Conservation (phyloP, 805 yeast genomes). For the Lachancea sp. region DNA sequence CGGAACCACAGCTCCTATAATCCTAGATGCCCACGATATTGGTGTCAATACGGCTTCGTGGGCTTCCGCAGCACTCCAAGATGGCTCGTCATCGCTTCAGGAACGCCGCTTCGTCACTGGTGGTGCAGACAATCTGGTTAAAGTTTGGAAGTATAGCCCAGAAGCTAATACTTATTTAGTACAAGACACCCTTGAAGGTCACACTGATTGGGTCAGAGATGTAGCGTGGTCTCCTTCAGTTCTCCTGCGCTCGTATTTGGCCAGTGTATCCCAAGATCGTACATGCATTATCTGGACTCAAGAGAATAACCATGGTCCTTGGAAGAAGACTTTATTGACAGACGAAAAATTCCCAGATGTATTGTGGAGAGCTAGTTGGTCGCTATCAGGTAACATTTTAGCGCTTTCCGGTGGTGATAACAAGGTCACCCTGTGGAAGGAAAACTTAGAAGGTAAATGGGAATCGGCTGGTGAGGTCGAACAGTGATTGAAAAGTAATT, state of each 20-base stretch:
- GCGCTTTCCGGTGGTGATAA: slow-evolving; percentile 97
- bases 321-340: slow-evolving; percentile 76
- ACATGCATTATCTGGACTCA: slow-evolving; percentile 95
- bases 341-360: slow-evolving; percentile 90
- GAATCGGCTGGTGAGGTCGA: slow-evolving; percentile 96
- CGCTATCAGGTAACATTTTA: slow-evolving; percentile 87
- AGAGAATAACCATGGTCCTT: slow-evolving; percentile 53
- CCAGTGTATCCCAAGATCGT: slow-evolving; percentile 94
- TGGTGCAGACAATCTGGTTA: slow-evolving; percentile 91
- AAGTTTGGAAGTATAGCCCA: slow-evolving; percentile 72
- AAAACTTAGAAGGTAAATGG: slow-evolving; percentile 88
- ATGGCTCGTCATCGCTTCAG: slow-evolving; percentile 33
- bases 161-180: slow-evolving; percentile 53
- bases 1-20: slow-evolving; percentile 60
- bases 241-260: slow-evolving; percentile 80
- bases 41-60: slow-evolving; percentile 94
- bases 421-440: slow-evolving; percentile 94
- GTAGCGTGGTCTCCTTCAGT: slow-evolving; percentile 97
- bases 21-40: slow-evolving; percentile 73
- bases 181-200: slow-evolving; percentile 81
- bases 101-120: slow-evolving; percentile 82
- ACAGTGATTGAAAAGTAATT: slow-evolving; percentile 44
- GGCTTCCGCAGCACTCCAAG: slow-evolving; percentile 57
- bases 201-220: slow-evolving; percentile 97
- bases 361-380: slow-evolving; percentile 98